Percentiles rank a stretch among this genome's conserved stretches.
phyloP scores from a whole-genome alignment of 345 rosid species.

The Chamaenerion angustifolium region DNA sequence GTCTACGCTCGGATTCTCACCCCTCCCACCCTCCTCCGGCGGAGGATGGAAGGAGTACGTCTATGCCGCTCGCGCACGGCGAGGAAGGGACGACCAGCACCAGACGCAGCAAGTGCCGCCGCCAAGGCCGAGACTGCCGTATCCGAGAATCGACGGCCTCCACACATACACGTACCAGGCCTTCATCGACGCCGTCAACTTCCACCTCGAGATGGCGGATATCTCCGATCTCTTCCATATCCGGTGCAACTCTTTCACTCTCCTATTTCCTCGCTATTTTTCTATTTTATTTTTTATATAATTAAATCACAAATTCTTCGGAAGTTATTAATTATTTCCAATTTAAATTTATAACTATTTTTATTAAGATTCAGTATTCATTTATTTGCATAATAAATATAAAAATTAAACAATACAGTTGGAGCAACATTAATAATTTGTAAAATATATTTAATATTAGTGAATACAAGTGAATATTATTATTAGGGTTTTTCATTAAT shows the following conservation, averaged over 20 bases:
- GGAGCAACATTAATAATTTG: no score
- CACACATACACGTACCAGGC: conserved; percentile 38
- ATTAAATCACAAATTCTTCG: no score
- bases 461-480: no score
- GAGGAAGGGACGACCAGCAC: conserved; percentile 2
- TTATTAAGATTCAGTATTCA: no score
- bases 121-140: conserved; percentile 28
- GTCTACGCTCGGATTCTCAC: conserved; percentile 40
- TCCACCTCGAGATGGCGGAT: conserved; percentile 30
- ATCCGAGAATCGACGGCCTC: conserved; percentile 49
- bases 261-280: background rate
- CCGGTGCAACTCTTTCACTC: conserved; percentile 13
- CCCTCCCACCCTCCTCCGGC: conserved; percentile 13
- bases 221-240: conserved; percentile 40
- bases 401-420: no score
- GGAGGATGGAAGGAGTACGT: conserved; percentile 33
- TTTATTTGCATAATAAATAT: no score
- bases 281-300: background rate
- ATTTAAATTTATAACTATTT: no score
- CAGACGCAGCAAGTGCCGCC: conserved; percentile 1
- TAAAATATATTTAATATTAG: no score
- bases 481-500: no score
- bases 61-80: conserved; percentile 2
- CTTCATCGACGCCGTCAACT: conserved; percentile 44
- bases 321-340: no score